A percentile compares a stretch with the other conserved stretches of the same genome.
Evolutionary conservation across 352 stramenopile genomes (phyloP).

Genomic region (Pelagophyceae sp.): DNA sequence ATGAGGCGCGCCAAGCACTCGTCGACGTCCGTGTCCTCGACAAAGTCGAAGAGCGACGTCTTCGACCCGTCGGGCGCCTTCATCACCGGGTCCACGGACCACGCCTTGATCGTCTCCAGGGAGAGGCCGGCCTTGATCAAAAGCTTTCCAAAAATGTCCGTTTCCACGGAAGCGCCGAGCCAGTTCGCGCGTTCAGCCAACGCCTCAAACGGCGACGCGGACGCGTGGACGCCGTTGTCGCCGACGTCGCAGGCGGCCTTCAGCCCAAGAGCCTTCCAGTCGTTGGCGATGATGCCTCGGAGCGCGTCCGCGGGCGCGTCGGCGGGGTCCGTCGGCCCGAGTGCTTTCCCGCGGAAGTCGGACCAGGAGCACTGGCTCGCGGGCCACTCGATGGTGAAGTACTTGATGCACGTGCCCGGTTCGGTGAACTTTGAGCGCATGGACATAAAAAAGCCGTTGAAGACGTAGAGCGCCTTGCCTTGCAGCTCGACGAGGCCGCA

Average conservation of each 20-base stretch:
- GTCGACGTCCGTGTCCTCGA: slow-evolving; percentile 33
- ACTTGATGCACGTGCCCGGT: slow-evolving; percentile 31
- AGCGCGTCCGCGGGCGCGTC: slow-evolving; percentile 30
- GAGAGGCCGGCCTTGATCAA: slow-evolving; percentile 28
- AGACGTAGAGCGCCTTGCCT: slow-evolving; percentile 29
- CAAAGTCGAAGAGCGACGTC: slow-evolving; percentile 30
- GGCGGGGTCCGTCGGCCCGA: slow-evolving; percentile 38
- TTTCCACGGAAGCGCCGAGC: slow-evolving; percentile 22
- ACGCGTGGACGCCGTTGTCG: slow-evolving; percentile 43
- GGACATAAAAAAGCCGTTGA: slow-evolving; percentile 45
- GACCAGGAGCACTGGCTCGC: slow-evolving; percentile 27
- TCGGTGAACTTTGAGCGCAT: slow-evolving; percentile 40
- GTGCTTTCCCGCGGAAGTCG: slow-evolving; percentile 38
- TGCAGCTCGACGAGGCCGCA: slow-evolving; percentile 27
- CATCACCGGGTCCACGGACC: slow-evolving; percentile 35
- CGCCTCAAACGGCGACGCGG: slow-evolving; percentile 33
- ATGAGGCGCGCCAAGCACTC: slow-evolving; percentile 29
- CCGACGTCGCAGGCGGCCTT: slow-evolving; percentile 31
- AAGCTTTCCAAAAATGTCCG: slow-evolving; percentile 31
- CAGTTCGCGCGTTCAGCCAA: slow-evolving; percentile 35
- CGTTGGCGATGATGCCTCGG: slow-evolving; percentile 23
- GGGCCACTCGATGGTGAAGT: slow-evolving; percentile 36
- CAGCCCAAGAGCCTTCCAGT: slow-evolving; percentile 35
- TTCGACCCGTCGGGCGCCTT: not conserved
- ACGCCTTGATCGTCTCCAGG: slow-evolving; percentile 30